These are phyloP conservation scores for Globisporangium splendens DNA, from an alignment of 352 stramenopile genomes.

Conservation along the genomic window DNA sequence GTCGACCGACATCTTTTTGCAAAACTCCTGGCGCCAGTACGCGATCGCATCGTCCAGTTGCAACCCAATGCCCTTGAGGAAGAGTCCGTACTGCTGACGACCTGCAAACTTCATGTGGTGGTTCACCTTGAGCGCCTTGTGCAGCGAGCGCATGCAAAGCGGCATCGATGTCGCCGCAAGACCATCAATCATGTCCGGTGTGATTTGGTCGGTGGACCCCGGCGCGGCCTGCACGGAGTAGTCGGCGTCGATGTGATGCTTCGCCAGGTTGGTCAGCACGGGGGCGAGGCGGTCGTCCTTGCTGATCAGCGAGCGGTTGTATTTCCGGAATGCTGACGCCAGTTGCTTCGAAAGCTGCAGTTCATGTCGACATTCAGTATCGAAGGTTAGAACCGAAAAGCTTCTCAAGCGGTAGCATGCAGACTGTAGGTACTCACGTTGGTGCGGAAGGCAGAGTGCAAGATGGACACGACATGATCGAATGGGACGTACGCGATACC, in stretches of 20 bases:
- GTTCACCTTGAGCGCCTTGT: slow-evolving; percentile 92
- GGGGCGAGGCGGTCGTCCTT: slow-evolving; percentile 92
- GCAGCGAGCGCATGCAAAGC: slow-evolving; percentile 96
- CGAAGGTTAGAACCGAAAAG: background rate
- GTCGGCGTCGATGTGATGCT: slow-evolving; percentile 94
- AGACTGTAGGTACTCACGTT: slow-evolving; percentile 39
- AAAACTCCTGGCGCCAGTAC: slow-evolving; percentile 95
- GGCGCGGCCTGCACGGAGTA: slow-evolving; percentile 52
- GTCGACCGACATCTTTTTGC: slow-evolving; percentile 93
- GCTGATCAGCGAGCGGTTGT: slow-evolving; percentile 87
- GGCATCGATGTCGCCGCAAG: slow-evolving; percentile 93
- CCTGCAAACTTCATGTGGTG: slow-evolving; percentile 97
- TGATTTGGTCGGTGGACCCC: slow-evolving; percentile 60
- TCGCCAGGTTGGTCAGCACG: slow-evolving; percentile 94
- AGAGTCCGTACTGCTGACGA: slow-evolving; percentile 97
- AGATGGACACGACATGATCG: slow-evolving; percentile 93
- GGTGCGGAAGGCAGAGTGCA: slow-evolving; percentile 91
- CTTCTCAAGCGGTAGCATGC: background rate
- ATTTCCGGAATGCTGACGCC: slow-evolving; percentile 83
- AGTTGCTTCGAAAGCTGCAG: slow-evolving; percentile 90
- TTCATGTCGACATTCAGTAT: too few species aligned
- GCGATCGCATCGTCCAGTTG: slow-evolving; percentile 94
- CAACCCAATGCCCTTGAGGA: slow-evolving; percentile 97
- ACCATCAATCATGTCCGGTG: slow-evolving; percentile 89
- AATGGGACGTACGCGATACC: slow-evolving; percentile 96